phyloP scores from a whole-genome alignment of 768 basidiomycete species.

The Lactarius indigo region DNA sequence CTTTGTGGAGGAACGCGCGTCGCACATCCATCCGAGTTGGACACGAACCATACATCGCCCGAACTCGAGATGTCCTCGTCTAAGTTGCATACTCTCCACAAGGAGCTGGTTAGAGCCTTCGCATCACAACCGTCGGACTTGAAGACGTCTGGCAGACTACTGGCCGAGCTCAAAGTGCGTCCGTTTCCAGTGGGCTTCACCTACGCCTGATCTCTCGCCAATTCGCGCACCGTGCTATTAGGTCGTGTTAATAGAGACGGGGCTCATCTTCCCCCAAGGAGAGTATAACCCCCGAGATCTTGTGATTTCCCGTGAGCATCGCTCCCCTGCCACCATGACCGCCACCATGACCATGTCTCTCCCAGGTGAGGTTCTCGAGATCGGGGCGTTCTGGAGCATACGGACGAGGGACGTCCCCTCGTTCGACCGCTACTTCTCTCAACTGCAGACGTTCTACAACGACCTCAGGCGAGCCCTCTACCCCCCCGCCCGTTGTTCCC shows the following conservation, averaged over 20 bases:
- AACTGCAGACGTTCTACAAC: slow-evolving; percentile 85
- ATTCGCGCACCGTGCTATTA: slow-evolving; percentile 30
- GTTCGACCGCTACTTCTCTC: slow-evolving; percentile 93
- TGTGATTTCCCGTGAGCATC: slow-evolving; percentile 26
- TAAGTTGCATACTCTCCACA: slow-evolving; percentile 59
- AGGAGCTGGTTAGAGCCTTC: slow-evolving; percentile 66
- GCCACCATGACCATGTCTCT: not conserved
- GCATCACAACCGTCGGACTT: slow-evolving; percentile 62
- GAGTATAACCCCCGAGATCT: slow-evolving; percentile 65
- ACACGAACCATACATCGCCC: not conserved
- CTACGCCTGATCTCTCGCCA: not conserved
- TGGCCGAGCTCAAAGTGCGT: slow-evolving; percentile 81
- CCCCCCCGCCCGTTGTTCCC: not conserved
- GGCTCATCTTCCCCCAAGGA: slow-evolving; percentile 70
- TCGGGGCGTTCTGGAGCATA: slow-evolving; percentile 93
- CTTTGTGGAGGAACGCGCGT: slow-evolving; percentile 33
- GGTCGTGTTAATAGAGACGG: slow-evolving; percentile 75
- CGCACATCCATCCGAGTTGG: slow-evolving; percentile 1
- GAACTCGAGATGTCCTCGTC: slow-evolving; percentile 44
- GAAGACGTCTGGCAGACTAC: slow-evolving; percentile 56
- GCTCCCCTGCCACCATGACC: not conserved
- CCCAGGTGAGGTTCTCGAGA: slow-evolving; percentile 90
- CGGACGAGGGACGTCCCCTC: slow-evolving; percentile 83
- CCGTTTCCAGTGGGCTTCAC: not conserved
- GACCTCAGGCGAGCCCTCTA: slow-evolving; percentile 60